Conservation (phyloP, 306 rosid species). For the Herpetospermum pedunculosum region DNA sequence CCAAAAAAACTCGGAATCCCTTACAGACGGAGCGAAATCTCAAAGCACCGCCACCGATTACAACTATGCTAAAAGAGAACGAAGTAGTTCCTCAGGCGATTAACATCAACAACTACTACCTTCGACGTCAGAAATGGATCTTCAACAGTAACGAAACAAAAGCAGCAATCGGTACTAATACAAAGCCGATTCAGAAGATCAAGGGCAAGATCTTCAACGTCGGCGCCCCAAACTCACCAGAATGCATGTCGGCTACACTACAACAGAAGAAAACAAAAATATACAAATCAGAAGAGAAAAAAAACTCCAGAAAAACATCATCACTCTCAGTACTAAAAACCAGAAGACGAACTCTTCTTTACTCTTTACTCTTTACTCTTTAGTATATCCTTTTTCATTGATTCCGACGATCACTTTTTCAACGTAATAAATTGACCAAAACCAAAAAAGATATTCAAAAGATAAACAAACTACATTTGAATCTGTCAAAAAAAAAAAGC, state of each 20-base stretch:
- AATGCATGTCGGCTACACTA: slow-evolving; percentile 9
- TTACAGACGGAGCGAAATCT: background rate
- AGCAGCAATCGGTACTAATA: background rate
- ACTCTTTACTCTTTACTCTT: background rate
- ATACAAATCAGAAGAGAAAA: background rate
- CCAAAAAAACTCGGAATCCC: background rate
- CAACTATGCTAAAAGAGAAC: background rate
- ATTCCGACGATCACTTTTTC: background rate
- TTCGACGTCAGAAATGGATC: background rate
- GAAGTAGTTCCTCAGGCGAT: background rate
- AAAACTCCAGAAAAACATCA: background rate
- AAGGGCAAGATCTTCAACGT: slow-evolving; percentile 26
- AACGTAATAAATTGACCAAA: background rate
- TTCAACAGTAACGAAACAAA: background rate
- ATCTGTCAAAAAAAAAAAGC: background rate
- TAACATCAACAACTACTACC: background rate
- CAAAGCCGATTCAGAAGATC: background rate
- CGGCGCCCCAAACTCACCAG: slow-evolving; percentile 13
- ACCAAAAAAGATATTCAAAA: background rate
- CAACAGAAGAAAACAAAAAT: background rate
- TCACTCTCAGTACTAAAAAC: background rate
- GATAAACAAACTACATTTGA: background rate
- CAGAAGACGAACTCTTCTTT: background rate
- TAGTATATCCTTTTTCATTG: background rate
- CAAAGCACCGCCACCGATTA: background rate